phyloP scores from a whole-genome alignment of 345 rosid genomes.

The Hirschfeldia incana region DNA sequence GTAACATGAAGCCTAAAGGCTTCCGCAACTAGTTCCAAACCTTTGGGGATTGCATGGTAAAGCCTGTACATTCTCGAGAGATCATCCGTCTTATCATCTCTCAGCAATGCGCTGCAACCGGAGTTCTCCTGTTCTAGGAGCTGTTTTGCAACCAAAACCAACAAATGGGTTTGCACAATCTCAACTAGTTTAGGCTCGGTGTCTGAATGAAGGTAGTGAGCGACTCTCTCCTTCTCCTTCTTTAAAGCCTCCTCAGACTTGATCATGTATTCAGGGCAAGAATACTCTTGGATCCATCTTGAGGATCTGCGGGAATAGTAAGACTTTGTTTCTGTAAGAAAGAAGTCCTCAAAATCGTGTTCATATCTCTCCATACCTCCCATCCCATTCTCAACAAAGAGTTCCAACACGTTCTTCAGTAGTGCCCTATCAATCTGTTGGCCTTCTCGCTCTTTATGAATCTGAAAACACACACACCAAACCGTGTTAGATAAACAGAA shows the following conservation, averaged over 20 bases:
- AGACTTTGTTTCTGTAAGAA: conserved; percentile 60
- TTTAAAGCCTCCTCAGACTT: conserved; percentile 84
- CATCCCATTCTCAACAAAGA: conserved; percentile 77
- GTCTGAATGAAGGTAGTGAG: conserved; percentile 71
- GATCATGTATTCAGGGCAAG: conserved; percentile 76
- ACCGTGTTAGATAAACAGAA: neutral
- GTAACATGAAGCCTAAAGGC: conserved; percentile 82
- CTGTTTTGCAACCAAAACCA: conserved; percentile 55
- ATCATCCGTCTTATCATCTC: conserved; percentile 67
- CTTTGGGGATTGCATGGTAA: conserved; percentile 54
- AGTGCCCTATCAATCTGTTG: conserved; percentile 71
- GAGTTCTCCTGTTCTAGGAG: conserved; percentile 82
- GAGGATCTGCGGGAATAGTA: conserved; percentile 81
- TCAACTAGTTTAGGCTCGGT: conserved; percentile 70
- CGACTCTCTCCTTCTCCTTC: conserved; percentile 79
- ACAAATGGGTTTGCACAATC: conserved; percentile 61
- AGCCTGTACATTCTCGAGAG: conserved; percentile 90
- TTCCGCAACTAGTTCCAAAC: conserved; percentile 69
- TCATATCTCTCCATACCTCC: conserved; percentile 52
- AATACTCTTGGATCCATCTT: conserved; percentile 68
- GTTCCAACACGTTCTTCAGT: conserved; percentile 67
- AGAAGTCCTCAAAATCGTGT: conserved; percentile 63
- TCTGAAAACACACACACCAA: neutral
- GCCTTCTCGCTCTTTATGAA: conserved; percentile 80
- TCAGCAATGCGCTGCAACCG: conserved; percentile 75